Conservation (phyloP, 2,329 filamentous ascomycete genomes). For the Xylariaceae sp. region DNA sequence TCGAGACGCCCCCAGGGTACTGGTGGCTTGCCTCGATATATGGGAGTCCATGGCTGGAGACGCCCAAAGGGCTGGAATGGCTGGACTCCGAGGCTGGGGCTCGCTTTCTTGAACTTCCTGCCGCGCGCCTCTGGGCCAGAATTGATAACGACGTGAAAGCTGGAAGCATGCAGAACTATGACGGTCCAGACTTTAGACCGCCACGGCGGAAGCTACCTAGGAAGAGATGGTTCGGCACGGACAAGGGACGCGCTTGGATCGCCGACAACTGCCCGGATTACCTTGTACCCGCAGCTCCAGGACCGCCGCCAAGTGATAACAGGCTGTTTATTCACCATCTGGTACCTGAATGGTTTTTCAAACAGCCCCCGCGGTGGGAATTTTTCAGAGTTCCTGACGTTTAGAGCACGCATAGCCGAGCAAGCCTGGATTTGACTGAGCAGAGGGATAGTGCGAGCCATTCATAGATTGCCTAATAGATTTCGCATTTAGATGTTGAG, state of each 20-base stretch:
- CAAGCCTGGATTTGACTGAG: too few species aligned
- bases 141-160: not conserved
- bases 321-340: too few species aligned
- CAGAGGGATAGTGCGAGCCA: too few species aligned
- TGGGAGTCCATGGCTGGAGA: conserved; percentile 3
- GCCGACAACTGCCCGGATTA: not conserved
- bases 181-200: too few species aligned
- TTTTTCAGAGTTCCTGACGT: too few species aligned
- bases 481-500: too few species aligned
- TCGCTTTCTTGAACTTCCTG: not conserved
- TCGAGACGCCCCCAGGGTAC: not conserved
- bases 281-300: not conserved
- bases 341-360: too few species aligned
- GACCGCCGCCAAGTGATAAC: not conserved
- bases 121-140: not conserved
- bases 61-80: too few species aligned
- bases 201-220: not conserved
- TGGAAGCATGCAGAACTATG: not conserved
- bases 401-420: too few species aligned
- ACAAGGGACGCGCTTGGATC: conserved; percentile 1
- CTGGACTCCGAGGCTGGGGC: not conserved
- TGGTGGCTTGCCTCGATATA: not conserved
- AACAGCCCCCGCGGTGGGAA: too few species aligned
- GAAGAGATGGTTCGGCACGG: conserved; percentile 3
- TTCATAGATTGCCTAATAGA: too few species aligned